These are phyloP conservation scores for Cinnamomum chago DNA, from an alignment of 164 flowering plant species.

Conservation along the genomic window DNA sequence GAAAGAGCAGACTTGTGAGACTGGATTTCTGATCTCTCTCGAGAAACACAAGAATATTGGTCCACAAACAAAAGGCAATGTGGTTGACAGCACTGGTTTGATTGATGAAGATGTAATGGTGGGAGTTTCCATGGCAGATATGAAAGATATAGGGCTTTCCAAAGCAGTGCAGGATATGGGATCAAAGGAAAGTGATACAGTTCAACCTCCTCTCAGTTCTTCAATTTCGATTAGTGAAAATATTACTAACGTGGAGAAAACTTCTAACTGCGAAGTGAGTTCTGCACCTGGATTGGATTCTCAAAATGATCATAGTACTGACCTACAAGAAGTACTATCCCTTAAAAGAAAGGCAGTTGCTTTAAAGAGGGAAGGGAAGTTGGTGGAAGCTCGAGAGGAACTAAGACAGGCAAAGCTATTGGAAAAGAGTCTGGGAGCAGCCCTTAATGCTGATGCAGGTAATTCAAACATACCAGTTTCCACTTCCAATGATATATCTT, in stretches of 20 bases:
- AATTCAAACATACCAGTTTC: conserved; percentile 16
- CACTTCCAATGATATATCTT: conserved; percentile 20
- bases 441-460: conserved; percentile 15
- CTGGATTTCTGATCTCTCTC: conserved; percentile 3
- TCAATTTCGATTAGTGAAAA: neutral
- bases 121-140: no score
- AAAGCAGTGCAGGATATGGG: neutral
- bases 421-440: conserved; percentile 47
- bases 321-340: conserved; percentile 47
- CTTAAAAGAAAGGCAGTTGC: conserved; percentile 64
- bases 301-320: conserved; percentile 20
- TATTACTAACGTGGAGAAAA: conserved; percentile 12
- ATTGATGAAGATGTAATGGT: no score
- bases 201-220: conserved; percentile 9
- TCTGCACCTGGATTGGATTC: conserved; percentile 15
- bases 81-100: neutral
- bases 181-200: conserved; percentile 7
- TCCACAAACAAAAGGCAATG: neutral
- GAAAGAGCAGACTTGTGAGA: conserved; percentile 14
- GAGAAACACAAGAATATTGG: neutral
- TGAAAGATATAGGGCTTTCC: no score
- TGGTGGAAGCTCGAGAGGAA: conserved; percentile 76
- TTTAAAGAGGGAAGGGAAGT: conserved; percentile 76
- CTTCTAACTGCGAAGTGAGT: conserved; percentile 7
- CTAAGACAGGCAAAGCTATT: conserved; percentile 59